Conservation (phyloP, 2,329 filamentous ascomycete genomes). For the Fusarium sororula region DNA sequence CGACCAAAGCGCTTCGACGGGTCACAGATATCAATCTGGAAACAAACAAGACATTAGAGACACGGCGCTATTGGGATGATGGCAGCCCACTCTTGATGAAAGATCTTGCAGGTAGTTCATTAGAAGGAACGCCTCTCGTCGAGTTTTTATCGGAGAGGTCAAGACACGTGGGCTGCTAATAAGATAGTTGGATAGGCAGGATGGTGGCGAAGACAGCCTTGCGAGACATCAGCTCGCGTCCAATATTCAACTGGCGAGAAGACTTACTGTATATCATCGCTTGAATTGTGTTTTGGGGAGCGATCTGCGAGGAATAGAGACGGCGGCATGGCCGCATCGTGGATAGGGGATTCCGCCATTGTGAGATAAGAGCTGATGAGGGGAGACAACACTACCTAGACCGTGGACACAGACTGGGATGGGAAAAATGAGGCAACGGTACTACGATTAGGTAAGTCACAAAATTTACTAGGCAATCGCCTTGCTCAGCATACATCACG, state of each 20-base stretch:
- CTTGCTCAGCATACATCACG: accelerated
- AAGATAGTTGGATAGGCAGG: neutral
- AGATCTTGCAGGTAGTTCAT: neutral
- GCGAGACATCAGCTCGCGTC: accelerated
- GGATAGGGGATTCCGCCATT: neutral
- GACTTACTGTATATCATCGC: neutral
- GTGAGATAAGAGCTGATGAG: neutral
- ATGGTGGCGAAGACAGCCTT: neutral
- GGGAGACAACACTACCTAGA: neutral
- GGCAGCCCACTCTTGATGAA: neutral
- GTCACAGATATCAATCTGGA: slow-evolving; percentile 54
- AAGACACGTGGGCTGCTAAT: neutral
- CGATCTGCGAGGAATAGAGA: neutral
- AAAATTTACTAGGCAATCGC: too few species aligned
- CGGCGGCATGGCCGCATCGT: neutral
- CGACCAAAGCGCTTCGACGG: slow-evolving; percentile 51
- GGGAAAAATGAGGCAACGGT: neutral
- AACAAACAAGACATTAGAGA: neutral
- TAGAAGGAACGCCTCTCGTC: neutral
- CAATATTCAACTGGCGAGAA: accelerated
- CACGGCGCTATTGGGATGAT: accelerated
- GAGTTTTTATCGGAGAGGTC: neutral
- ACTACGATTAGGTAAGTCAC: neutral
- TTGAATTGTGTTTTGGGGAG: neutral
- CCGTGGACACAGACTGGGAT: too few species aligned